Conservation (phyloP, 441 rosid species). For the Adansonia grandidieri region DNA sequence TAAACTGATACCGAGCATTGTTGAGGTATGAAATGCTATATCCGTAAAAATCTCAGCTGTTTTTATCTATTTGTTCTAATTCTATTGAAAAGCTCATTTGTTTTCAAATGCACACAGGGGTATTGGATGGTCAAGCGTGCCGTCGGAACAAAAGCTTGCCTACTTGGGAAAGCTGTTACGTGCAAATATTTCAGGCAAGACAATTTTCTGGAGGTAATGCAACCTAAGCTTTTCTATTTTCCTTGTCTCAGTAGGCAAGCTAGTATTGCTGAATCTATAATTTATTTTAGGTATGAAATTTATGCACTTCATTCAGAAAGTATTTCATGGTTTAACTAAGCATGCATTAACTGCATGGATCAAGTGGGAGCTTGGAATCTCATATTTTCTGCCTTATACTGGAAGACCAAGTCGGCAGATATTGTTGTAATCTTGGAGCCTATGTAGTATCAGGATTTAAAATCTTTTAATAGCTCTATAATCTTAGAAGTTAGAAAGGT, state of each 20-base stretch:
- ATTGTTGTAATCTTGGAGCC: background rate
- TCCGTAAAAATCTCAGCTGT: constrained; percentile 7
- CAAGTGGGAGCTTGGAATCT: constrained; percentile 4
- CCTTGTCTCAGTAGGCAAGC: background rate
- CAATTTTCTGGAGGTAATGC: constrained; percentile 84
- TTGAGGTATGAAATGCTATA: constrained; percentile 41
- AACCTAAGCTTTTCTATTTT: background rate
- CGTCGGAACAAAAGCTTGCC: constrained; percentile 66
- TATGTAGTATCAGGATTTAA: background rate
- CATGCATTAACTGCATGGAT: background rate
- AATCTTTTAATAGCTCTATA: background rate
- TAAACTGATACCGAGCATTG: constrained; percentile 73
- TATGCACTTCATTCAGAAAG: background rate
- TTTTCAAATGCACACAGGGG: constrained; percentile 49
- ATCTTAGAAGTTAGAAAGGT: background rate
- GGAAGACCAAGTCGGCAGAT: background rate
- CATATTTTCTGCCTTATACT: background rate
- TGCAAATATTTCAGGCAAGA: constrained; percentile 92
- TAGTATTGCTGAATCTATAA: background rate
- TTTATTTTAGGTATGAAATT: constrained; percentile 15
- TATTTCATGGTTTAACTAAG: background rate
- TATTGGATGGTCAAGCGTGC: constrained; percentile 94
- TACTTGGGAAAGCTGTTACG: constrained; percentile 90
- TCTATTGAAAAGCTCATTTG: background rate
- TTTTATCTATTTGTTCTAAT: constrained; percentile 16